Percentiles rank a stretch among this genome's conserved stretches.
Evolutionary conservation across 2,329 filamentous ascomycete species (phyloP).

Genomic region (Nigrograna mackinnonii): DNA sequence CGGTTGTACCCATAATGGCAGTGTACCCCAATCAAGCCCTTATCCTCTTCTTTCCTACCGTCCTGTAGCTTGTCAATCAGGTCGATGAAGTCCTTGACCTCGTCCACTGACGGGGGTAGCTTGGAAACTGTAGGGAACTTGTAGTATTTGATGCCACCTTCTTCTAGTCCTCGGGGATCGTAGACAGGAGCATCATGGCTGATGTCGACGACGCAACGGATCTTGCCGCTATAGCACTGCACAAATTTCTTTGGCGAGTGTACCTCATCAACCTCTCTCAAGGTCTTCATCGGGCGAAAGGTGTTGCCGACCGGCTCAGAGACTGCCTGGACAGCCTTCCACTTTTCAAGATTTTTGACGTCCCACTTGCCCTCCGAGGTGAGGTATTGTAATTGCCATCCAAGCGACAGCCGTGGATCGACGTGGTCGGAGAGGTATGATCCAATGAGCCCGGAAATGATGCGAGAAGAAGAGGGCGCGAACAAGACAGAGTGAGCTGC

Average conservation of each 20-base stretch:
- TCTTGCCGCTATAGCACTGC: conserved; percentile 64
- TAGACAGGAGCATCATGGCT: conserved; percentile 90
- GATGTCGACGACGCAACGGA: conserved; percentile 85
- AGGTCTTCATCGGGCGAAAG: conserved; percentile 90
- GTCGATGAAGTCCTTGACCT: conserved; percentile 62
- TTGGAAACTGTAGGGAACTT: conserved; percentile 94
- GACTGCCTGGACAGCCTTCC: conserved; percentile 78
- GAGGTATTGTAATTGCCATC: conserved; percentile 90
- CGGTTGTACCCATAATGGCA: conserved; percentile 97
- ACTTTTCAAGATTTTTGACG: conserved; percentile 93
- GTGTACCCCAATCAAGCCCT: conserved; percentile 73
- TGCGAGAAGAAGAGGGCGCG: conserved; percentile 73
- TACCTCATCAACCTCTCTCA: conserved; percentile 82
- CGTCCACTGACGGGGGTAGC: conserved; percentile 71
- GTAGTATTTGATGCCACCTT: conserved; percentile 56
- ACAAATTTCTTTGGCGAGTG: conserved; percentile 79
- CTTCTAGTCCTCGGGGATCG: conserved; percentile 62
- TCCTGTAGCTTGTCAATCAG: conserved; percentile 55
- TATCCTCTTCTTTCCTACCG: conserved; percentile 44
- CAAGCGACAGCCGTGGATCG: conserved; percentile 76
- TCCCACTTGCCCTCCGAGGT: conserved; percentile 95
- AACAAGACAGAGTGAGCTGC: conserved; percentile 86
- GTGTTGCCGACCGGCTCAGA: conserved; percentile 76
- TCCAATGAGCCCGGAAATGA: conserved; percentile 78
- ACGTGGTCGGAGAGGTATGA: conserved; percentile 78